Conservation (phyloP, 257 asterid species). For the Solanum ossicruentum region DNA sequence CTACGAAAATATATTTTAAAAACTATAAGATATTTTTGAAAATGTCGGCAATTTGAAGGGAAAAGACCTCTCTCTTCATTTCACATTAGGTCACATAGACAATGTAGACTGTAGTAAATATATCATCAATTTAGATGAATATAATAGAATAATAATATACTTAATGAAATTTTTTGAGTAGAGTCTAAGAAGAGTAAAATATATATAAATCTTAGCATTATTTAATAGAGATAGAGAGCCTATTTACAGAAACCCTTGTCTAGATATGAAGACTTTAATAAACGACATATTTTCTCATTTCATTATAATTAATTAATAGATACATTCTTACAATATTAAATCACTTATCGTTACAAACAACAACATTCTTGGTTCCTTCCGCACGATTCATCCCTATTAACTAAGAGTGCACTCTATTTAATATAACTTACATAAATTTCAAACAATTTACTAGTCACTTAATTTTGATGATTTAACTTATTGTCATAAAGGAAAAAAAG, state of each 20-base stretch:
- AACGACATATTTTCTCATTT: too few species aligned
- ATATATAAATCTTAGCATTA: accelerated
- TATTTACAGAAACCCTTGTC: too few species aligned
- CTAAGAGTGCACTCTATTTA: neutral
- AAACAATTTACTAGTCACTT: neutral
- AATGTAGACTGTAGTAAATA: too few species aligned
- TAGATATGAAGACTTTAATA: too few species aligned
- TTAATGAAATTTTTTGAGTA: too few species aligned
- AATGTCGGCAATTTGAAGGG: neutral
- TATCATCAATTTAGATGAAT: too few species aligned
- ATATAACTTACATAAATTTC: too few species aligned
- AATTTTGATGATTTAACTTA: neutral
- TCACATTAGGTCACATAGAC: neutral
- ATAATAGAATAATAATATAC: too few species aligned
- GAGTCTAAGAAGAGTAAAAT: too few species aligned
- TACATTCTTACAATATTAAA: too few species aligned
- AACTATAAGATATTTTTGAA: neutral
- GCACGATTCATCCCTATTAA: neutral
- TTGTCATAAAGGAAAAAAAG: neutral
- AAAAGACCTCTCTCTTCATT: neutral
- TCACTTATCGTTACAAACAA: neutral
- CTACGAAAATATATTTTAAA: neutral
- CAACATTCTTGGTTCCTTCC: neutral
- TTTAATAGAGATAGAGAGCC: too few species aligned
- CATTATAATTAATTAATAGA: too few species aligned